Evolutionary conservation across 2,329 filamentous ascomycete species (phyloP).

Genomic region (Sarocladium brachiariae): DNA sequence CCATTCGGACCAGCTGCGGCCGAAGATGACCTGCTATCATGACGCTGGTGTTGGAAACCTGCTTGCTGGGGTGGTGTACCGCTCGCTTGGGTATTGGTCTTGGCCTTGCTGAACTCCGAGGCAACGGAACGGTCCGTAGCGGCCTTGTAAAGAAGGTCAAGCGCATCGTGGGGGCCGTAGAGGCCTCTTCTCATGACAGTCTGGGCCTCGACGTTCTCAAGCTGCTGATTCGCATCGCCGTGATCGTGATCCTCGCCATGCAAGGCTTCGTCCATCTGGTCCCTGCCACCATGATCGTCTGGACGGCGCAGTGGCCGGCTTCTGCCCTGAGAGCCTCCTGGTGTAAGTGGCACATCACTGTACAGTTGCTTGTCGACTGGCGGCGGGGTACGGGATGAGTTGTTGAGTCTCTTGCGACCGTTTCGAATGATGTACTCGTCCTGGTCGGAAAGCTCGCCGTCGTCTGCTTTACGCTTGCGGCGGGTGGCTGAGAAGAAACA

Average conservation of each 20-base stretch:
- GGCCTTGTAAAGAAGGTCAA: slow-evolving; percentile 87
- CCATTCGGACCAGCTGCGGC: background rate
- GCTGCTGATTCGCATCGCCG: slow-evolving; percentile 52
- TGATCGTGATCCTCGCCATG: slow-evolving; percentile 19
- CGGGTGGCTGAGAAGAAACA: slow-evolving; percentile 95
- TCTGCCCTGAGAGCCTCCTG: slow-evolving; percentile 58
- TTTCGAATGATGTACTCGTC: slow-evolving; percentile 68
- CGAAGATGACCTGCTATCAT: slow-evolving; percentile 6
- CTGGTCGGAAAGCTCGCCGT: slow-evolving; percentile 44
- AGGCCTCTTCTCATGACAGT: slow-evolving; percentile 64
- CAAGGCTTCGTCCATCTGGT: slow-evolving; percentile 25
- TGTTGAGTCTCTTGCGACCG: slow-evolving; percentile 60
- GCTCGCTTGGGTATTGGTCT: background rate
- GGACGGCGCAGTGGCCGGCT: slow-evolving; percentile 61
- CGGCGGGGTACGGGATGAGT: slow-evolving; percentile 19
- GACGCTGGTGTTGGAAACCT: slow-evolving; percentile 3
- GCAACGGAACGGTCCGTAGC: slow-evolving; percentile 34
- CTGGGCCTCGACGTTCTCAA: slow-evolving; percentile 60
- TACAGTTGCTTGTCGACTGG: slow-evolving; percentile 30
- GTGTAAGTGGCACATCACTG: slow-evolving; percentile 53
- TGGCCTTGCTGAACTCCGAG: slow-evolving; percentile 5
- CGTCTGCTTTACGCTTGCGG: slow-evolving; percentile 75
- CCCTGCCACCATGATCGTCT: slow-evolving; percentile 24
- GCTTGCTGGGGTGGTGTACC: background rate
- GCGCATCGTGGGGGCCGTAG: slow-evolving; percentile 85